Conservation (phyloP, 495 filamentous ascomycete species). For the Bacidia gigantensis region DNA sequence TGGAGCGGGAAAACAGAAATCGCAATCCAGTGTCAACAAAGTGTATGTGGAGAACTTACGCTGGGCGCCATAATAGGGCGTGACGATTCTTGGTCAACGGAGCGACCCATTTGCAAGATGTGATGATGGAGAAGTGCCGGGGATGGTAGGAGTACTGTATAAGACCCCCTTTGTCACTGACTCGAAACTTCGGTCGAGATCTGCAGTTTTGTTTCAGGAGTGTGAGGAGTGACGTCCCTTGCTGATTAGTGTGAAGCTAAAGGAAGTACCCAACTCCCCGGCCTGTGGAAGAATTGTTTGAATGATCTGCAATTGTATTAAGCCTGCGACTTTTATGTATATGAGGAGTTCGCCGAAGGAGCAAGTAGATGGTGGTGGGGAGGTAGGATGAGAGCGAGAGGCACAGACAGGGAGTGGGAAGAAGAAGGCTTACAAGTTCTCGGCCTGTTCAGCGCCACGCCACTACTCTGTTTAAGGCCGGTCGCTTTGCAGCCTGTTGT, state of each 20-base stretch:
- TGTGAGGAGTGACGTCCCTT: not conserved
- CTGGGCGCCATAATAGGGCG: constrained; percentile 66
- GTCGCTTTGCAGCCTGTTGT: no score
- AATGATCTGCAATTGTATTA: no score
- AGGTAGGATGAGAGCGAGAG: not conserved
- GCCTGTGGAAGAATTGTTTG: no score
- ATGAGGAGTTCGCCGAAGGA: no score
- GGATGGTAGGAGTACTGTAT: not conserved
- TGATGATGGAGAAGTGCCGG: not conserved
- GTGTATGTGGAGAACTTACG: constrained; percentile 34
- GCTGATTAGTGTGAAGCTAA: not conserved
- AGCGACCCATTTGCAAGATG: constrained; percentile 40
- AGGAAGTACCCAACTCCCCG: not conserved
- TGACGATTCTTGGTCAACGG: constrained; percentile 47
- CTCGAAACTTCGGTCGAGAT: not conserved
- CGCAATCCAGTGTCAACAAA: no score
- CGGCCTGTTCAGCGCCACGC: not conserved
- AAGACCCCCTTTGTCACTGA: not conserved
- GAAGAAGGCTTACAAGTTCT: not conserved
- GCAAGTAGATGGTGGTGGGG: not conserved
- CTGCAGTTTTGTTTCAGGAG: not conserved
- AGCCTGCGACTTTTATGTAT: no score
- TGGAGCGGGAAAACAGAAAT: no score
- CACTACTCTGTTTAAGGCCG: not conserved
- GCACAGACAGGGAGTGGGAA: not conserved